phyloP scores from a whole-genome alignment of 768 basidiomycete species.

The Rhizopogon roseolus region DNA sequence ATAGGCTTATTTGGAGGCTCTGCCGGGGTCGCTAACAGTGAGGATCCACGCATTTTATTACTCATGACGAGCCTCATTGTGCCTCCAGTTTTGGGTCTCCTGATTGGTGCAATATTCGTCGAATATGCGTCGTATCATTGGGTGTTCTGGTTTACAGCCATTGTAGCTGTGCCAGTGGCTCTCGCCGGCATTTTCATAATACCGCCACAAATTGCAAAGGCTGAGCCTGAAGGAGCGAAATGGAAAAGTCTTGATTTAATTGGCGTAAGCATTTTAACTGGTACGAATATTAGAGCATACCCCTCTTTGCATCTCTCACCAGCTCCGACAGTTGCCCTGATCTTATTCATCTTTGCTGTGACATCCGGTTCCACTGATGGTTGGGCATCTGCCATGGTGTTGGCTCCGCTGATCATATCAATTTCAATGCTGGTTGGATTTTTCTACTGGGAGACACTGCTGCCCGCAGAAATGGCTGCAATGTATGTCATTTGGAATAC shows the following conservation, averaged over 20 bases:
- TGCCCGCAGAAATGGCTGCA: constrained; percentile 37
- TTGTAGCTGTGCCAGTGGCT: constrained; percentile 31
- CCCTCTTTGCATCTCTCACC: not conserved
- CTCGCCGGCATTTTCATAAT: constrained; percentile 28
- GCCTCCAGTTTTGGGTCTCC: constrained; percentile 33
- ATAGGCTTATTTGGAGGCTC: constrained; percentile 42
- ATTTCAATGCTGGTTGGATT: constrained; percentile 36
- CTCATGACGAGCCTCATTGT: not conserved
- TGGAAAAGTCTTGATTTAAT: constrained; percentile 32
- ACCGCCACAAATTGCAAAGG: constrained; percentile 18
- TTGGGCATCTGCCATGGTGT: constrained; percentile 42
- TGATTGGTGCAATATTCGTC: constrained; percentile 41
- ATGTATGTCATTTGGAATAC: constrained; percentile 25
- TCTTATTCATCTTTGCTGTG: constrained; percentile 35
- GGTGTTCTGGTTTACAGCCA: constrained; percentile 48
- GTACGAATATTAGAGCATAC: constrained; percentile 12
- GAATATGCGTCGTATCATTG: constrained; percentile 39
- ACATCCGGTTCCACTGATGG: constrained; percentile 45
- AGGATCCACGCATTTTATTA: not conserved
- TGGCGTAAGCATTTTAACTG: constrained; percentile 34
- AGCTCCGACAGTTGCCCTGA: constrained; percentile 17
- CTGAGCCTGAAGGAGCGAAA: constrained; percentile 6
- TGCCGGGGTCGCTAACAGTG: constrained; percentile 43
- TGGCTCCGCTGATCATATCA: constrained; percentile 43
- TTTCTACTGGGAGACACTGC: constrained; percentile 44